Conservation (phyloP, 257 asterid genomes). For the Plantago ovata region DNA sequence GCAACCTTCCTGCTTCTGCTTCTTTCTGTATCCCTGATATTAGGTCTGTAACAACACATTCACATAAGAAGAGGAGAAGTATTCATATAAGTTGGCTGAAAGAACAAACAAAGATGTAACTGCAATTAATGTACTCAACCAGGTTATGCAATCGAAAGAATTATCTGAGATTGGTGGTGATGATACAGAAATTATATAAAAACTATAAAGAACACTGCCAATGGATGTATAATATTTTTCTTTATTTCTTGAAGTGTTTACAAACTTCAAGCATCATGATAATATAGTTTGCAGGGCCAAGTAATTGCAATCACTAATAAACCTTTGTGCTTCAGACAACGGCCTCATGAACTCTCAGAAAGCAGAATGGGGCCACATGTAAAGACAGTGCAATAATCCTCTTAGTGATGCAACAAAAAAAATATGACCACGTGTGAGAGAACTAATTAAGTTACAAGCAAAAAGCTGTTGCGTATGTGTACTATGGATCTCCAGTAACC, state of each 20-base stretch:
- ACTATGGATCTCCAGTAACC: no score
- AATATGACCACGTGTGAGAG: background rate
- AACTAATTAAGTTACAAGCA: background rate
- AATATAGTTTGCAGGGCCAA: background rate
- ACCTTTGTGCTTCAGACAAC: background rate
- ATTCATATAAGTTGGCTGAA: constrained; percentile 4
- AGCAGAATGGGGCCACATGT: background rate
- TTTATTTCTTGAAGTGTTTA: background rate
- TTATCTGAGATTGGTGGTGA: background rate
- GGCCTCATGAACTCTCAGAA: background rate
- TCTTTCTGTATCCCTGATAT: constrained; percentile 66
- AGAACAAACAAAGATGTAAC: constrained; percentile 12
- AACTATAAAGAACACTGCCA: background rate
- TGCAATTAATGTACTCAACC: constrained; percentile 7
- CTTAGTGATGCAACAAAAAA: background rate
- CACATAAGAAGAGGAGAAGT: constrained; percentile 13
- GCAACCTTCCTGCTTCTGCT: constrained; percentile 75
- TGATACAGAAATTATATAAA: background rate
- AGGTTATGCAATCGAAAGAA: constrained; percentile 4
- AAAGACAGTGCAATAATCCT: background rate
- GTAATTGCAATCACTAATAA: background rate
- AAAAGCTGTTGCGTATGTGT: background rate
- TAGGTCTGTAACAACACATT: constrained; percentile 48
- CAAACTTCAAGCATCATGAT: background rate
- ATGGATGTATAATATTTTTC: background rate